Evolutionary conservation across 768 basidiomycete genomes (phyloP).

Genomic region (Kwoniella sp.): DNA sequence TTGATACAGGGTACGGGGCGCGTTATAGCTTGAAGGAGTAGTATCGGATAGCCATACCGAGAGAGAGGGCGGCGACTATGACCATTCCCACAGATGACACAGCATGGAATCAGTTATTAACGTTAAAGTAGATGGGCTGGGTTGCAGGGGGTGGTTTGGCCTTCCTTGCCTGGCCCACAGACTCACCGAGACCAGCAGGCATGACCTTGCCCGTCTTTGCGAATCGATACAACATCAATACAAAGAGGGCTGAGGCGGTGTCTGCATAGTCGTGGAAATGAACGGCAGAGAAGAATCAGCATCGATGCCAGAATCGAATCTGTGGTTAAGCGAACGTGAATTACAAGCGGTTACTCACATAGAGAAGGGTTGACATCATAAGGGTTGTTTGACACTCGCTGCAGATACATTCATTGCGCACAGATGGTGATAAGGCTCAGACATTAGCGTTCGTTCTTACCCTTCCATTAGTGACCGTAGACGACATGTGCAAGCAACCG

Average conservation of each 20-base stretch:
- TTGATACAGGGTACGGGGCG: no score
- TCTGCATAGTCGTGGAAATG: no score
- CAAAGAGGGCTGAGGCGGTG: slow-evolving; percentile 1
- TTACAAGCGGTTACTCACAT: no score
- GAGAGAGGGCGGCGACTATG: slow-evolving; percentile 16
- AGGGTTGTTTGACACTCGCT: slow-evolving; percentile 21
- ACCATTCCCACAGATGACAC: not conserved
- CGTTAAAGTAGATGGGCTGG: not conserved
- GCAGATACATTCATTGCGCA: not conserved
- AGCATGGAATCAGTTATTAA: no score
- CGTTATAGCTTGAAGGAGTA: slow-evolving; percentile 14
- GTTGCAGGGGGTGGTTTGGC: not conserved
- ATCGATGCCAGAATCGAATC: no score
- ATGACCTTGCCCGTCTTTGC: slow-evolving; percentile 23
- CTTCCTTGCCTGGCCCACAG: no score
- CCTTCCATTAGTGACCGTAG: no score
- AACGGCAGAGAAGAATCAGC: no score
- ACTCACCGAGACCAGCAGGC: slow-evolving; percentile 30
- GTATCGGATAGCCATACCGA: slow-evolving; percentile 23
- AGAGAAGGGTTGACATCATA: slow-evolving; percentile 17
- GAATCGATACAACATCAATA: slow-evolving; percentile 22
- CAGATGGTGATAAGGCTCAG: no score
- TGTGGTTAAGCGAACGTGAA: no score
- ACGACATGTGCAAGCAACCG: no score
- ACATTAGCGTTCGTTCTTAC: no score